These are phyloP conservation scores for Leccinellum albellum DNA, from an alignment of 768 basidiomycete genomes.

Conservation along the genomic window DNA sequence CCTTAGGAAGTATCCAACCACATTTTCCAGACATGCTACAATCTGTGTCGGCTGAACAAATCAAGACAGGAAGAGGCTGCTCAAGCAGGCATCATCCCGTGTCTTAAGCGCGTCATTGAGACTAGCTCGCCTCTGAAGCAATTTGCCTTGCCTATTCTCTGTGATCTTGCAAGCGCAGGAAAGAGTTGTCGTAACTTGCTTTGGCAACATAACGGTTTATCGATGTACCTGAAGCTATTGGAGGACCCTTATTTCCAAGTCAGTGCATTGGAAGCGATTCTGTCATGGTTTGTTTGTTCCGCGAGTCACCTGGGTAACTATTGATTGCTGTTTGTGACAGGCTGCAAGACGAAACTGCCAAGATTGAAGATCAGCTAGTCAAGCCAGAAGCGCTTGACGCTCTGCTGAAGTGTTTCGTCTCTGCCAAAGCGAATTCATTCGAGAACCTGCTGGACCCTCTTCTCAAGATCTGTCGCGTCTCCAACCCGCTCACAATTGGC, in stretches of 20 bases:
- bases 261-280: slow-evolving; percentile 83
- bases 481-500: slow-evolving; percentile 65
- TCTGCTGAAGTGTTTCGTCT: slow-evolving; percentile 75
- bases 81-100: slow-evolving; percentile 90
- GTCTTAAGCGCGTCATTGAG: slow-evolving; percentile 84
- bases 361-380: slow-evolving; percentile 85
- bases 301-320: neutral
- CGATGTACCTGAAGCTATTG: slow-evolving; percentile 72
- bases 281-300: slow-evolving; percentile 66
- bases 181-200: slow-evolving; percentile 86
- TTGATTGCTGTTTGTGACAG: slow-evolving; percentile 36
- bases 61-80: slow-evolving; percentile 95
- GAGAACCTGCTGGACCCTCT: slow-evolving; percentile 91
- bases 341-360: slow-evolving; percentile 92
- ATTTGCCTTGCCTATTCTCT: slow-evolving; percentile 94
- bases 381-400: slow-evolving; percentile 62
- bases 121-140: slow-evolving; percentile 92
- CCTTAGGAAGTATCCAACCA: slow-evolving; percentile 93
- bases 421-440: slow-evolving; percentile 84
- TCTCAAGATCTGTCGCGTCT: slow-evolving; percentile 86
- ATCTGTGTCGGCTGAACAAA: slow-evolving; percentile 92
- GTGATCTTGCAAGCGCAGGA: slow-evolving; percentile 92
- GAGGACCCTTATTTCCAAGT: slow-evolving; percentile 91
- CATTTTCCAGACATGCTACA: slow-evolving; percentile 96
- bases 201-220: slow-evolving; percentile 92